Percentiles rank a stretch among this genome's conserved stretches.
Evolutionary conservation across 1,139 yeast genomes (phyloP).

Genomic region (Kluyveromyces sp.): DNA sequence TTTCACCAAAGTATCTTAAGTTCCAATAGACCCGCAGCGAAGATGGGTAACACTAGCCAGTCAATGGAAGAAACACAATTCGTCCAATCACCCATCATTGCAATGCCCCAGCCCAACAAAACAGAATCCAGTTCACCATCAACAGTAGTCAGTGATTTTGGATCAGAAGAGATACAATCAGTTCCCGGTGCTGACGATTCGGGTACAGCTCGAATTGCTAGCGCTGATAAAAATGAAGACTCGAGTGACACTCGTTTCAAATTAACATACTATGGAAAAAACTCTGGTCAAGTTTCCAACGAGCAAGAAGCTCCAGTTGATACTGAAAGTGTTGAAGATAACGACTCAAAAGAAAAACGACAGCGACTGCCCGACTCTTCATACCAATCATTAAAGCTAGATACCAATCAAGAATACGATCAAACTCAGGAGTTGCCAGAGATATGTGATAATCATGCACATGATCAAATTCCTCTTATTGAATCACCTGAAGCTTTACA

Average conservation of each 20-base stretch:
- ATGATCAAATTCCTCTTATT: not conserved
- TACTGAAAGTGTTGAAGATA: too few species aligned
- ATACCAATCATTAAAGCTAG: not conserved
- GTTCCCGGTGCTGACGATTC: not conserved
- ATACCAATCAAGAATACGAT: conserved; percentile 24
- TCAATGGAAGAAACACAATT: not conserved
- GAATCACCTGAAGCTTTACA: conserved; percentile 1
- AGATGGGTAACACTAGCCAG: not conserved
- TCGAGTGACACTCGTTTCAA: conserved; percentile 3
- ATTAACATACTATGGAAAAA: conserved; percentile 3
- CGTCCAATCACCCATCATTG: conserved; percentile 1
- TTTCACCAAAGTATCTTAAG: conserved; percentile 3
- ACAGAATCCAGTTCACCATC: not conserved
- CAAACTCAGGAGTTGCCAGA: conserved; percentile 30
- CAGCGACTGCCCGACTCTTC: too few species aligned
- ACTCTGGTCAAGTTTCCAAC: not conserved
- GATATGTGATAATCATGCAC: conserved; percentile 9
- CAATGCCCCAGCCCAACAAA: not conserved
- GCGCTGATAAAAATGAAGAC: not conserved
- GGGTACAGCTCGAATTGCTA: not conserved
- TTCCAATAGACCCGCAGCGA: not conserved
- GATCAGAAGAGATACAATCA: not conserved
- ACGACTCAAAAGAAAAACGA: too few species aligned
- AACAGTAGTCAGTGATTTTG: conserved; percentile 2
- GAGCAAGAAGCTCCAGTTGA: not conserved